Conservation (phyloP, 805 yeast species). For the Wickerhamomyces xylosicus region DNA sequence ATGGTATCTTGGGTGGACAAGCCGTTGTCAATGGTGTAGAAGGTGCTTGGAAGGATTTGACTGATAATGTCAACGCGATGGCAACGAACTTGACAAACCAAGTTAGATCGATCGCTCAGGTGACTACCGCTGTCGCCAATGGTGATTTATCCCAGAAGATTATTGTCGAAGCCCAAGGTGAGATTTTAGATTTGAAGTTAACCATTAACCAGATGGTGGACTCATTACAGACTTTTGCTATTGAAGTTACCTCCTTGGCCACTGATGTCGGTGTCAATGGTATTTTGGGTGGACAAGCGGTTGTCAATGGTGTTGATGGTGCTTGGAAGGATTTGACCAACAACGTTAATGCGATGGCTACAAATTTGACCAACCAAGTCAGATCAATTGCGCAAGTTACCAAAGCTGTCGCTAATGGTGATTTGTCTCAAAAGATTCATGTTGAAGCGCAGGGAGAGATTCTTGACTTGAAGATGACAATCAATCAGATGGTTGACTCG, state of each 20-base stretch:
- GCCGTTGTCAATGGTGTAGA: constrained; percentile 76
- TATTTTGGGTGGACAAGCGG: constrained; percentile 86
- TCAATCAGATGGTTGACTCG: constrained; percentile 89
- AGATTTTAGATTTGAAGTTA: constrained; percentile 71
- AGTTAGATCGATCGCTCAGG: constrained; percentile 81
- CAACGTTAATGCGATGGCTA: constrained; percentile 89
- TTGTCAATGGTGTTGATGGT: constrained; percentile 84
- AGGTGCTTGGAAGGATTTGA: constrained; percentile 83
- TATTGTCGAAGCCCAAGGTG: constrained; percentile 86
- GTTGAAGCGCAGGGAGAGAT: constrained; percentile 91
- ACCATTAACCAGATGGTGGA: constrained; percentile 93
- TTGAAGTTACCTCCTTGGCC: constrained; percentile 83
- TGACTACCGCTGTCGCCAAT: constrained; percentile 80
- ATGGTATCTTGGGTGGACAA: constrained; percentile 81
- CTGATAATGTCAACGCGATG: constrained; percentile 88
- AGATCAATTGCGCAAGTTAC: constrained; percentile 90
- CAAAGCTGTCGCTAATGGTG: constrained; percentile 91
- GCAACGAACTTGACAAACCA: constrained; percentile 80
- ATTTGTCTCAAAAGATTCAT: constrained; percentile 77
- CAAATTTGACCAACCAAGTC: constrained; percentile 83
- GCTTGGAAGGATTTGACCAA: constrained; percentile 88
- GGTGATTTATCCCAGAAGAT: constrained; percentile 83
- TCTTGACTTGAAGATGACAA: constrained; percentile 73
- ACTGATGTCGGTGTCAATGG: constrained; percentile 92
- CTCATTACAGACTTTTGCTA: constrained; percentile 76